A percentile compares a stretch with the other conserved stretches of the same genome.
Conservation (phyloP, 2,329 filamentous ascomycete genomes). For the Bisporella sp. region DNA sequence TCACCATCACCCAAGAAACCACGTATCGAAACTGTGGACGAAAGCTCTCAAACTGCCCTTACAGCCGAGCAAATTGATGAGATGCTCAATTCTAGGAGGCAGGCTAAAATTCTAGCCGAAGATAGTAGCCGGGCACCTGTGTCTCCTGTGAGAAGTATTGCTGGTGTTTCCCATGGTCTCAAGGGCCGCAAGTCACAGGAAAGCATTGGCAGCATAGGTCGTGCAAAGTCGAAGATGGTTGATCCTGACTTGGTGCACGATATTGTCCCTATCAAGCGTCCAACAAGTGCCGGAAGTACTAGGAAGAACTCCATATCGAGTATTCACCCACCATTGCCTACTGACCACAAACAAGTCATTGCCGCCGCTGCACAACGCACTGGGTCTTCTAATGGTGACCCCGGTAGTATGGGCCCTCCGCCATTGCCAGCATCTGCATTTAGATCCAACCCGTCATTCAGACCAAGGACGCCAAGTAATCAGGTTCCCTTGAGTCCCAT, state of each 20-base stretch:
- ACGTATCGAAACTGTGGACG: constrained; percentile 50
- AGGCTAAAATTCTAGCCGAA: constrained; percentile 19
- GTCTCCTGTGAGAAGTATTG: constrained; percentile 21
- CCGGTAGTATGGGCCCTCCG: constrained; percentile 73
- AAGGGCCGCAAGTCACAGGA: constrained; percentile 42
- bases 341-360: constrained; percentile 78
- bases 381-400: constrained; percentile 39
- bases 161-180: constrained; percentile 30
- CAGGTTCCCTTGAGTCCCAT: constrained; percentile 36
- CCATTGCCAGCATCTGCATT: constrained; percentile 68
- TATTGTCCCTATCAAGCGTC: constrained; percentile 43
- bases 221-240: constrained; percentile 30
- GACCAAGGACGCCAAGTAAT: constrained; percentile 56
- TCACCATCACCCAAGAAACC: constrained; percentile 32
- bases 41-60: constrained; percentile 74
- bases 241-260: constrained; percentile 26
- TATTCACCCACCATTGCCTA: constrained; percentile 64
- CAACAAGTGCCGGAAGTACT: constrained; percentile 67
- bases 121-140: constrained; percentile 14
- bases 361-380: constrained; percentile 64
- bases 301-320: constrained; percentile 39
- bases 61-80: constrained; percentile 78
- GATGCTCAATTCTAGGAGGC: constrained; percentile 52
- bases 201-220: constrained; percentile 38
- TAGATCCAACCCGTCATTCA: constrained; percentile 32